phyloP scores from a whole-genome alignment of 176 grass and related monocot species.

The Oryza coarctata region DNA sequence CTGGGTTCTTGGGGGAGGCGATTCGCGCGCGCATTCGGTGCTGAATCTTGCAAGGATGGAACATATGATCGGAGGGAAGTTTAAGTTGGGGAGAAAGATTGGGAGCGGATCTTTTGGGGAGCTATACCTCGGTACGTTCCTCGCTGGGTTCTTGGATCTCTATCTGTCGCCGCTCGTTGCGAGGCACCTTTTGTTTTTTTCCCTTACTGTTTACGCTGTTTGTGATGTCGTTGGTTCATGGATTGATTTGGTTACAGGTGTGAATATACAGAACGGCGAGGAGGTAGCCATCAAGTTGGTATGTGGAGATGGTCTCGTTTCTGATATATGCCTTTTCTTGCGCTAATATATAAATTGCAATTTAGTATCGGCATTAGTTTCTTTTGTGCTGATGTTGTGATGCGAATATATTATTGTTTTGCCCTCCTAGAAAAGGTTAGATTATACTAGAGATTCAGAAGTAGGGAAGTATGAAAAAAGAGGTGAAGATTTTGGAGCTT shows the following conservation, averaged over 20 bases:
- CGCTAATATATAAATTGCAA: background rate
- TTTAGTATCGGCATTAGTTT: slow-evolving; percentile 1
- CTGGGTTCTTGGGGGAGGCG: background rate
- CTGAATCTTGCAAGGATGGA: slow-evolving; percentile 62
- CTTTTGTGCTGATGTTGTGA: background rate
- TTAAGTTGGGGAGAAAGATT: slow-evolving; percentile 95
- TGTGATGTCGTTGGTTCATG: slow-evolving; percentile 6
- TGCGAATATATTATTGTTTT: background rate
- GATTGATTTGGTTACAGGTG: slow-evolving; percentile 36
- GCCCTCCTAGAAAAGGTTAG: background rate
- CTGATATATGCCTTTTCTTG: background rate
- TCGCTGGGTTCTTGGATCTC: slow-evolving; percentile 18
- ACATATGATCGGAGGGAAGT: slow-evolving; percentile 79
- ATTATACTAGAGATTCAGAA: background rate
- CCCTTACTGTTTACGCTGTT: background rate
- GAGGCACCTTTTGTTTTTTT: background rate
- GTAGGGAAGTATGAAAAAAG: slow-evolving; percentile 1
- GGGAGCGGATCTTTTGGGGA: slow-evolving; percentile 96
- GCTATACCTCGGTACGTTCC: slow-evolving; percentile 73
- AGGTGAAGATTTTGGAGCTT: background rate
- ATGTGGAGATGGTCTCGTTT: slow-evolving; percentile 31
- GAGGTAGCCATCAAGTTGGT: slow-evolving; percentile 64
- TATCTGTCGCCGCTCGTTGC: background rate
- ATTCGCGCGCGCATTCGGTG: slow-evolving; percentile 24
- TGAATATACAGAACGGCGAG: slow-evolving; percentile 57